These are phyloP conservation scores for Candida sanyaensis DNA, from an alignment of 1,139 yeast genomes.

Conservation along the genomic window DNA sequence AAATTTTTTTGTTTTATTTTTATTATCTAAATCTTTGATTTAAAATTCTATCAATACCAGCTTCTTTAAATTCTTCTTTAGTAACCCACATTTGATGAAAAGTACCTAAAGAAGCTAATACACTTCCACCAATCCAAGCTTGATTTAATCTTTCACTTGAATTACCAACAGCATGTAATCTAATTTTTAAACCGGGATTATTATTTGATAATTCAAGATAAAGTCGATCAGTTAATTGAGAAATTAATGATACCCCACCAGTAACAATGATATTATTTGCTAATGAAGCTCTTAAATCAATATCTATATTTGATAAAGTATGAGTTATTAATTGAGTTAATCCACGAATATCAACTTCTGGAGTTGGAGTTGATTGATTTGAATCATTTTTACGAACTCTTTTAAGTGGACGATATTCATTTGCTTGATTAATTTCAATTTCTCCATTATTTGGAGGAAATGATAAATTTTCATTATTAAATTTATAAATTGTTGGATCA, in stretches of 20 bases:
- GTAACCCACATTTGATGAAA: constrained; percentile 98
- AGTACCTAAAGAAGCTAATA: constrained; percentile 88
- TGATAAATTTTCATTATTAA: constrained; percentile 25
- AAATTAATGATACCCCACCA: constrained; percentile 86
- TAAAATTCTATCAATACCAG: constrained; percentile 79
- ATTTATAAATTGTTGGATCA: constrained; percentile 53
- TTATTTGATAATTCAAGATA: constrained; percentile 69
- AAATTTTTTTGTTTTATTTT: too few species aligned
- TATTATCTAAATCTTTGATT: constrained; percentile 75
- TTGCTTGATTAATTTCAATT: constrained; percentile 38
- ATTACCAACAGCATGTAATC: constrained; percentile 88
- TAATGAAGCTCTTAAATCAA: constrained; percentile 84
- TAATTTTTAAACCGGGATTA: constrained; percentile 89
- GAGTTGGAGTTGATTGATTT: constrained; percentile 41
- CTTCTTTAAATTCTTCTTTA: constrained; percentile 87
- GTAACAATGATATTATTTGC: constrained; percentile 92
- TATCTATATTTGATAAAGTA: constrained; percentile 73
- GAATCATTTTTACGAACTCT: constrained; percentile 53
- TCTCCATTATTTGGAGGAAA: constrained; percentile 42
- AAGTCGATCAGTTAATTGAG: constrained; percentile 82
- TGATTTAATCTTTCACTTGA: constrained; percentile 80
- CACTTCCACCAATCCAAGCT: constrained; percentile 96
- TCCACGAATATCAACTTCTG: constrained; percentile 44
- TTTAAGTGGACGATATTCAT: constrained; percentile 73
- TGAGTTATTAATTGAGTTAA: constrained; percentile 70